Evolutionary conservation across 2,329 filamentous ascomycete species (phyloP), one percentile per base, ranked within the genome.

Genomic region (Westerdykella sp.): DNA sequence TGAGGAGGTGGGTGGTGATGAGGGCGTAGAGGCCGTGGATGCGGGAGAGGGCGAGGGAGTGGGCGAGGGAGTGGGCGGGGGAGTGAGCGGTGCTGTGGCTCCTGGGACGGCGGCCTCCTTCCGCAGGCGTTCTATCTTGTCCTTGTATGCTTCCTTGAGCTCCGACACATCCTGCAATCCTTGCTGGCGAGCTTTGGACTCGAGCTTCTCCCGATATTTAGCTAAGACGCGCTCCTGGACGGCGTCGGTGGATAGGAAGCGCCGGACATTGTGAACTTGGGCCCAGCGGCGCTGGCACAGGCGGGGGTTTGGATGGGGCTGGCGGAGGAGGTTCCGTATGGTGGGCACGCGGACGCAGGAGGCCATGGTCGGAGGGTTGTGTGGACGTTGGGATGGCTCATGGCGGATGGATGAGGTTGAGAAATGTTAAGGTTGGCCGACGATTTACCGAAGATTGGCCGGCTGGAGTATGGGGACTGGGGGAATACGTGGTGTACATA

Each of bases 171-270:
- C 80, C 51, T 75, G 74, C 44, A 78, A 70, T n/a, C 85, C 83
- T 63, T 85, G 76, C 69, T 84, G 71, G 62, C 81, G 80, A 10
- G 88, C 91, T 69, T 95, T 96, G 51, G 77, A 73, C 53, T 85
- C 78, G 49, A 98, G 83, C 73, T 95, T 95, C 44, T 84, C 78
- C 55, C 80, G 80, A 73, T 98, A 98, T 68, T 87, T 94, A 51
- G 95, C 88, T 51, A 87, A 65, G 32, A 96, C 73, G 55, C 77
- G 76, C 45, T 79, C 77, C 37, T 83, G 76, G 44, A 80, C 73
- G 45, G 80, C 79, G 48, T 89, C 86, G 13, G 88, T 93, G 48
- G 85, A 85, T 37, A 95, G 78, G 74, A 91, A 95, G 32, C 32
- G 32, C 51, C 90, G 87, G 38, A 95, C 83, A 68, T 96, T 87